Conservation (phyloP, 352 stramenopile species). For the Globisporangium okanoganense region DNA sequence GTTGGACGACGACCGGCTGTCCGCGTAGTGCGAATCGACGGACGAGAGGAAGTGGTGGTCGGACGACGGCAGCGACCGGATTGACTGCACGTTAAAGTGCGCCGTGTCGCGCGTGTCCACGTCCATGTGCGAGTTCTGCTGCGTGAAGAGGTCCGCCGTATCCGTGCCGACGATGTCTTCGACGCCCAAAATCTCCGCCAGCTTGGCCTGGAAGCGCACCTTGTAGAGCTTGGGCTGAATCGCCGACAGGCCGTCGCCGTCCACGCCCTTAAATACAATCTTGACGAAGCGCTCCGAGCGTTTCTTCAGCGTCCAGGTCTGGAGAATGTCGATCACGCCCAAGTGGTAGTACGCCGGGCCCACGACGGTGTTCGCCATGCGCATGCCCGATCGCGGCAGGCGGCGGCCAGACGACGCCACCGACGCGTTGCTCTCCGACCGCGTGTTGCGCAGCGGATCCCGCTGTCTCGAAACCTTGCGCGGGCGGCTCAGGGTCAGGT, state of each 20-base stretch:
- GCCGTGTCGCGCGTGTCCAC: slow-evolving; percentile 63
- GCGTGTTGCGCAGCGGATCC: slow-evolving; percentile 32
- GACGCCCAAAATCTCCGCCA: slow-evolving; percentile 83
- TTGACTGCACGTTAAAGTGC: slow-evolving; percentile 56
- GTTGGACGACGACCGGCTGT: slow-evolving; percentile 44
- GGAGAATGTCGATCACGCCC: slow-evolving; percentile 89
- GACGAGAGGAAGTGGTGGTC: slow-evolving; percentile 59
- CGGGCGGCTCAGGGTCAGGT: slow-evolving; percentile 13
- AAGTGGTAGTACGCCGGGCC: slow-evolving; percentile 89
- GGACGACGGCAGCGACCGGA: slow-evolving; percentile 59
- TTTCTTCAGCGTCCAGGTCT: slow-evolving; percentile 88
- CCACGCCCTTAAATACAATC: slow-evolving; percentile 78
- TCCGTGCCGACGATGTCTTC: slow-evolving; percentile 59
- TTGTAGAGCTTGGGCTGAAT: slow-evolving; percentile 83
- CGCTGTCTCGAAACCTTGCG: slow-evolving; percentile 64
- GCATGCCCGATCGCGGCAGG: slow-evolving; percentile 77
- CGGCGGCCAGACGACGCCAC: slow-evolving; percentile 60
- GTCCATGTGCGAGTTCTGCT: slow-evolving; percentile 89
- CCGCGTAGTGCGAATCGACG: slow-evolving; percentile 63
- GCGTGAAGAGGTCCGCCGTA: slow-evolving; percentile 51
- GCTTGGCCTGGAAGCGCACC: slow-evolving; percentile 82
- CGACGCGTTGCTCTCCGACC: slow-evolving; percentile 61
- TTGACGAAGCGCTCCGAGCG: slow-evolving; percentile 87
- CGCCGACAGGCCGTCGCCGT: slow-evolving; percentile 78
- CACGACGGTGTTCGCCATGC: slow-evolving; percentile 82